These are phyloP conservation scores for Cephaloascus fragrans DNA, from an alignment of 805 yeast genomes.

Conservation along the genomic window DNA sequence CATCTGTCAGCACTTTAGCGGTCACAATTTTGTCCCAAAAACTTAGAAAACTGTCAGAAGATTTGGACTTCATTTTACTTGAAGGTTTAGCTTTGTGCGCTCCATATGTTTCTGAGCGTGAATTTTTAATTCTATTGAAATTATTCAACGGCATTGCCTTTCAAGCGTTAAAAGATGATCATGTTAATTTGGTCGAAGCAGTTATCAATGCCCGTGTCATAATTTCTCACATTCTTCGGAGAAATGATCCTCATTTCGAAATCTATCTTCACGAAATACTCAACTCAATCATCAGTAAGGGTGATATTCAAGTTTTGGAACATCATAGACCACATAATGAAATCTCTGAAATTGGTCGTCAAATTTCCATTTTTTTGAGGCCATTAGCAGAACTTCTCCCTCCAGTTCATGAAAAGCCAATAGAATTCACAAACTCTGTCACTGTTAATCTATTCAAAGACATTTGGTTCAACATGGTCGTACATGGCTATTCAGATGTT, in stretches of 20 bases:
- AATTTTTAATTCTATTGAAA: constrained; percentile 53
- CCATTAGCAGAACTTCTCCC: constrained; percentile 79
- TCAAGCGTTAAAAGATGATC: constrained; percentile 32
- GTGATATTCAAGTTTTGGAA: constrained; percentile 67
- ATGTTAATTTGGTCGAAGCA: constrained; percentile 23
- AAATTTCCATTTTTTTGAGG: constrained; percentile 49
- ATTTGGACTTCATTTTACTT: constrained; percentile 45
- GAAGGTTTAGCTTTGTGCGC: constrained; percentile 58
- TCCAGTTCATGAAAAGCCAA: constrained; percentile 34
- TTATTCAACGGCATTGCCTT: constrained; percentile 42
- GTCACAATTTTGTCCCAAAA: constrained; percentile 80
- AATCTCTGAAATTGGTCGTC: constrained; percentile 60
- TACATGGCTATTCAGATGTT: constrained; percentile 73
- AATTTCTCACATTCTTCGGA: constrained; percentile 32
- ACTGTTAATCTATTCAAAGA: constrained; percentile 62
- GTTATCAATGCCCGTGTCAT: constrained; percentile 41
- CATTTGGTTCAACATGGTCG: constrained; percentile 89
- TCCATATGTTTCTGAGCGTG: constrained; percentile 50
- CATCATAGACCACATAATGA: constrained; percentile 75
- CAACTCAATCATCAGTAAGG: constrained; percentile 58
- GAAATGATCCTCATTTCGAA: constrained; percentile 36
- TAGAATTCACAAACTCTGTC: constrained; percentile 31
- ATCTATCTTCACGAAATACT: constrained; percentile 60
- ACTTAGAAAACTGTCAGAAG: constrained; percentile 35
- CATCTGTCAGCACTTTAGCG: constrained; percentile 65